Evolutionary conservation across 1,284 basidiomycete species (phyloP), one percentile per base, ranked within the genome.

Genomic region (Fomitopsis schrenkii): DNA sequence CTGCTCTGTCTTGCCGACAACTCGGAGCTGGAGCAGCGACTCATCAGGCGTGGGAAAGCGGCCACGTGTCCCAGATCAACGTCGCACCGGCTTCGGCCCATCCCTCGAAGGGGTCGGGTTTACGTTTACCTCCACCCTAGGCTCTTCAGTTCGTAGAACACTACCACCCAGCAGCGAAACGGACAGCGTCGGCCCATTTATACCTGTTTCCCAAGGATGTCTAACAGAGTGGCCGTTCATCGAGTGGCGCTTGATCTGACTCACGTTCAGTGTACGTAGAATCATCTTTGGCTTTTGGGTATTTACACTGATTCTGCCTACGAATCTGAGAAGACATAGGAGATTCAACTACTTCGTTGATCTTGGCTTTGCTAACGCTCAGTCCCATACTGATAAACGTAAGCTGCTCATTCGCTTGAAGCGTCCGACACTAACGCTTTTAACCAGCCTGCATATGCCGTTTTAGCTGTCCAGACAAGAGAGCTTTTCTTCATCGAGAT

Each of bases 361-460:
- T 73, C 2, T 73, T 93, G 53, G 91, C 91, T 8, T 73, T 93
- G 42, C 76, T 93, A 52, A 91, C 91, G 0, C 75, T 93, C 15
- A 90, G 82, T 61, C 91, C 90, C 7, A 89, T 93, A 63, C 78
- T 92, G 15, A 78, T 93, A 48, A 91, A 91, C 86, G 90, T 88
- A 69, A 63, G 76, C 70, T 52, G 8, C 9, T 42, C 38, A 14
- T 57, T 19, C 35, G 46, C 38, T 53, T 64, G 33, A 53, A 59
- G 38, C 59, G 38, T 46, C 45, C 22, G 19, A 15, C 59, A 10
- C 59, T 65, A 44, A 53, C 10, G 7, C 8, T 59, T 50, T 7
- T 28, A n/a, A 36, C 10, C 41, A 93, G 90, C 84, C 91, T 44
- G 88, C 90, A 6, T 95, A 95, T 74, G 87, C 89, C 9, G 87